Base-by-base conservation (phyloP, 2,329 filamentous ascomycete genomes). In the Diaporthe sp. region DNA sequence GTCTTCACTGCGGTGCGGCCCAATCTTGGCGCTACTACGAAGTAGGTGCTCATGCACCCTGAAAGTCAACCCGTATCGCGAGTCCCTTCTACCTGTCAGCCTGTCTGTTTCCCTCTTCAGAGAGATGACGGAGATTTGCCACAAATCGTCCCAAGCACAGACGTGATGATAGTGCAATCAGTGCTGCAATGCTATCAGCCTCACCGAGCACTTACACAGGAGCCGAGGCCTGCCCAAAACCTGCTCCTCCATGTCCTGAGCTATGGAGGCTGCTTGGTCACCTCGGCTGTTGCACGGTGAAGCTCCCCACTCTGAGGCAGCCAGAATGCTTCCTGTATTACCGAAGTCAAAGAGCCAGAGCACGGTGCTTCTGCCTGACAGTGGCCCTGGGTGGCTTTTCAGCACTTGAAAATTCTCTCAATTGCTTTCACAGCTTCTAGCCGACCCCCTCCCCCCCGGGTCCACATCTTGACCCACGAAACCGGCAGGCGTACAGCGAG, bases 21-120 rank as follows among this genome's bases (percentile, higher is more conserved):
- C 65, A 68, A 68, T 19, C 65, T 68, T 68, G 65, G 65, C 65
- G 15, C 22, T 31, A 34, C 34, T 9, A 34, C 34, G 34, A 34
- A 34, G 34, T 34, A 68, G 31, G n/a, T 28, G 65, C 65, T 39
- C 65, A 68, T 68, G 46, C 46, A 68, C 65, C 22, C 65, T 15
- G 34, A 68, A 25, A 37, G 53, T 42, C n/a, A 68, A 7, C 42
- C 6, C 39, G 25, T 67, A 67, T 51, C 62, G 19, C 15, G 31
- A 34, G 19, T 25, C 62, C 44, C 6, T 51, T 37, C 28, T 46
- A 22, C 19, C 5, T n/a, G 44, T n/a, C 44, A 51, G 62, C 19
- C 5, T n/a, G 44, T n/a, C 44, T 67, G 62, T 51, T 8, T 67
- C 10, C 28, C 3, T 10, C 34, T 12, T 42, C 22, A 25, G 13